These are phyloP conservation scores for Eucalyptus paniculata DNA, from an alignment of 345 rosid species.

Conservation along the genomic window DNA sequence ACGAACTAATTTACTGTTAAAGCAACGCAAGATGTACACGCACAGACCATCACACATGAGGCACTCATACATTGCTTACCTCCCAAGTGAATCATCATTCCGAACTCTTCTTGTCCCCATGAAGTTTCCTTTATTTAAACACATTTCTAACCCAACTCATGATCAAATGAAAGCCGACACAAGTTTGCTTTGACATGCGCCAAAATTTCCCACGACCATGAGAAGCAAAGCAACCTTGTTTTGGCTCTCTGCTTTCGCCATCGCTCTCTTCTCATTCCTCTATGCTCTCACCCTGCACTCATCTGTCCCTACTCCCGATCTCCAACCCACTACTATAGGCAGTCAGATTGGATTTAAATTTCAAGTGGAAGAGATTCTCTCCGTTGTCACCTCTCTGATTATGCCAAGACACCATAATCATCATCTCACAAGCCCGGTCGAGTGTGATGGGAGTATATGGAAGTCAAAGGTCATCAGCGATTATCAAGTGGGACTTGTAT, in stretches of 20 bases:
- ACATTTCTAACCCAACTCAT: background rate
- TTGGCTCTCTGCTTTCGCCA: conserved; percentile 19
- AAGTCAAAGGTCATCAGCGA: background rate
- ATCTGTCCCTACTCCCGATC: background rate
- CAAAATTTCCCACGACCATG: background rate
- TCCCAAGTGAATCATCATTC: conserved; percentile 21
- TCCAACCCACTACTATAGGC: background rate
- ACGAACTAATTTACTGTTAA: background rate
- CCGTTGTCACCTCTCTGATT: background rate
- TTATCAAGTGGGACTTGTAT: conserved; percentile 23
- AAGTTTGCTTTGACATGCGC: background rate
- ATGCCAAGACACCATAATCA: background rate
- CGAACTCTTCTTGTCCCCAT: background rate
- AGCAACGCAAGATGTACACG: background rate
- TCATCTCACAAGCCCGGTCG: background rate
- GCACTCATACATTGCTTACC: conserved; percentile 20
- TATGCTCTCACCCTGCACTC: conserved; percentile 3
- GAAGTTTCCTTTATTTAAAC: background rate
- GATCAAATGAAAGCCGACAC: background rate
- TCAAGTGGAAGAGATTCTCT: background rate
- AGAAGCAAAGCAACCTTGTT: conserved; percentile 5
- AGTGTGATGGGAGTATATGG: conserved; percentile 25
- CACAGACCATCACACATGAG: background rate
- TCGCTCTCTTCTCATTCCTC: conserved; percentile 15
- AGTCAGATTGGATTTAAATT: background rate